Conservation (phyloP, 352 stramenopile species). For the Phytophthora pseudosyringae region DNA sequence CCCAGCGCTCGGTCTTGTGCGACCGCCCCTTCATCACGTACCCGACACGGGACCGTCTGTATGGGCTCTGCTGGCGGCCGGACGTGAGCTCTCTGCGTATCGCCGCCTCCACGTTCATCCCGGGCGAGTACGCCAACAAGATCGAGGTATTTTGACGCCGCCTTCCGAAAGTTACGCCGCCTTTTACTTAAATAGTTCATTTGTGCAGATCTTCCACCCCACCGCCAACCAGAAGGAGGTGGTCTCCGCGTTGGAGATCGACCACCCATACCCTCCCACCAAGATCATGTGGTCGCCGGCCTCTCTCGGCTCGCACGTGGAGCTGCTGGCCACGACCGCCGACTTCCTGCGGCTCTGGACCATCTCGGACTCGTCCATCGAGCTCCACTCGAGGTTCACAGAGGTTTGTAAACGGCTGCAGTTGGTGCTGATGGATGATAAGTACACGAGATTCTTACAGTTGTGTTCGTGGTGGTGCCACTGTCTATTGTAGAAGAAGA, state of each 20-base stretch:
- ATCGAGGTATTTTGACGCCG: slow-evolving; percentile 64
- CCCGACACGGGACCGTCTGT: slow-evolving; percentile 64
- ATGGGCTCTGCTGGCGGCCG: slow-evolving; percentile 81
- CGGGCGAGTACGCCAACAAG: slow-evolving; percentile 88
- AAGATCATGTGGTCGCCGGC: slow-evolving; percentile 90
- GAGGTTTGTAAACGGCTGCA: slow-evolving; percentile 44
- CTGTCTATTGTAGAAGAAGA: slow-evolving; percentile 34
- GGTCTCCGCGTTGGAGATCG: slow-evolving; percentile 71
- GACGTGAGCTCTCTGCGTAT: slow-evolving; percentile 67
- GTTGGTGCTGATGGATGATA: background rate
- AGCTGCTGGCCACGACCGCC: slow-evolving; percentile 82
- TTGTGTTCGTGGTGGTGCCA: slow-evolving; percentile 7
- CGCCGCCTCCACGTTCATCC: slow-evolving; percentile 80
- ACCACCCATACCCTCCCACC: slow-evolving; percentile 87
- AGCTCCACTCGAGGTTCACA: slow-evolving; percentile 74
- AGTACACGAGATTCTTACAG: background rate
- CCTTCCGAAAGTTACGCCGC: slow-evolving; percentile 3
- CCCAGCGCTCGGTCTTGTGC: slow-evolving; percentile 37
- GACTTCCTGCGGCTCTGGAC: slow-evolving; percentile 88
- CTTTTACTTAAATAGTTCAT: slow-evolving; percentile 8
- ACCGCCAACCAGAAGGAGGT: slow-evolving; percentile 60
- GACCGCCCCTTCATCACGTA: slow-evolving; percentile 78
- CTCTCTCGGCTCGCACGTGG: slow-evolving; percentile 49
- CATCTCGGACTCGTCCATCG: slow-evolving; percentile 76
- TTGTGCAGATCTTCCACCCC: slow-evolving; percentile 66